A percentile compares a stretch with the other conserved stretches of the same genome.
Evolutionary conservation across 331 rosid genomes (phyloP).

Genomic region (Erythrophleum ivorense): DNA sequence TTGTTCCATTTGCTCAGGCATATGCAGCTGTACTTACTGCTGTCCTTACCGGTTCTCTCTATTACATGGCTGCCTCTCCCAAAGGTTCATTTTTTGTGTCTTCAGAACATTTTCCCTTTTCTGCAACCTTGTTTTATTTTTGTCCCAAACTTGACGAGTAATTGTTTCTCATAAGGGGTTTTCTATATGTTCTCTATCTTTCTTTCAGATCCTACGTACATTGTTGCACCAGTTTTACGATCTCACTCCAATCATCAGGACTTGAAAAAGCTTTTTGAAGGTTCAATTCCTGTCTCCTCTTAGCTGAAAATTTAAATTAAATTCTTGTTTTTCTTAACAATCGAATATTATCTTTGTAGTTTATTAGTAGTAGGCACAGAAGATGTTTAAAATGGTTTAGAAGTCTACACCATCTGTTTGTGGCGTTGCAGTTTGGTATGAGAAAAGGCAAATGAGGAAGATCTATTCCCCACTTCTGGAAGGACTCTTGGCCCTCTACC

Average conservation of each 20-base stretch:
- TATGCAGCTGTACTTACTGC: conserved; percentile 97
- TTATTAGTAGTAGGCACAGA: background rate
- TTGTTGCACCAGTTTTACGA: conserved; percentile 87
- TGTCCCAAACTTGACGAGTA: conserved; percentile 34
- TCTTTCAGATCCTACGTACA: conserved; percentile 82
- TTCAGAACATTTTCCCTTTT: conserved; percentile 33
- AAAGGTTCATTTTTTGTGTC: conserved; percentile 61
- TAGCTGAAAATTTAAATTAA: background rate
- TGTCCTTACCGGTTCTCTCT: conserved; percentile 89
- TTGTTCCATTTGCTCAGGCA: conserved; percentile 98
- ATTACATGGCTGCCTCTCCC: conserved; percentile 93
- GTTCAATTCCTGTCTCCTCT: conserved; percentile 45
- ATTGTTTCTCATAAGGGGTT: conserved; percentile 43
- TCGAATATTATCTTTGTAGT: background rate
- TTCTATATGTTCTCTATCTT: background rate
- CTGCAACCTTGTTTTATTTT: background rate
- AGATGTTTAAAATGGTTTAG: background rate
- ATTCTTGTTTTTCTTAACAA: background rate
- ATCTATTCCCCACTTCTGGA: conserved; percentile 95
- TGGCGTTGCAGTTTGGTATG: conserved; percentile 86
- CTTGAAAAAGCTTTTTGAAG: conserved; percentile 86
- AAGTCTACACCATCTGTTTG: conserved; percentile 28
- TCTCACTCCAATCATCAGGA: conserved; percentile 80
- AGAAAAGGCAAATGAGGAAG: conserved; percentile 89
- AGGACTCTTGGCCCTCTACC: conserved; percentile 93